Evolutionary conservation across 805 yeast species (phyloP), one percentile per base, ranked within the genome.

Genomic region (Hanseniaspora clermontiae): DNA sequence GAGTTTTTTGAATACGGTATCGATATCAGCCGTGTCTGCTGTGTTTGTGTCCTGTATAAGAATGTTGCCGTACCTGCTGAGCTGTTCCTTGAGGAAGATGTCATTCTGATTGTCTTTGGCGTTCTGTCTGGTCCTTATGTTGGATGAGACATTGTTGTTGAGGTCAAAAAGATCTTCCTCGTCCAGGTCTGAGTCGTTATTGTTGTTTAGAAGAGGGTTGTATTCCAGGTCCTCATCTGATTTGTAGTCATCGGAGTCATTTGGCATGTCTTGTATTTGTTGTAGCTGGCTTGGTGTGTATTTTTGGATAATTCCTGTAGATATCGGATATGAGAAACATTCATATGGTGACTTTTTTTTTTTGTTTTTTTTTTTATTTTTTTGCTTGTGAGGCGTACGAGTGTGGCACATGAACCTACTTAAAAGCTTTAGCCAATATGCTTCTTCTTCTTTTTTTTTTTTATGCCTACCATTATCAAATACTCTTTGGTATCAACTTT

Each of bases 111-210:
- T 66, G 54, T 81, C 85, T 24, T 70, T 59, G 32, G 68, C 69
- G 49, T 84, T 68, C 60, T 82, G 91, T 24, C 78, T 74, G 61
- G 95, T 73, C 0, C 95, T 87, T 62, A 80, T 79, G 38, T 87
- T 77, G 55, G 83, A 74, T 11, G 48, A 37, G 3, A 24, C 39
- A 10, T 29, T 45, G 29, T 36, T 43, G 37, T 31, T 29, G 5
- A 34, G 8, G 15, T 43, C 49, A 17, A 24, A 42, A 0, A 34
- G 19, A 31, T 63, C 59, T 19, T 46, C 52, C 17, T 47, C 37
- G n/a, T 57, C 59, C 27, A 49, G 20, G 8, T 43, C 39, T 15
- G 40, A 47, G 6, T 40, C 45, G 14, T 47, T 47, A 31, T 49
- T 34, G 24, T 14, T 17, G 10, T 31, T 27, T 1, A 47, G 24